phyloP scores from a whole-genome alignment of 2,329 filamentous ascomycete species.

The Penicillium sp. region DNA sequence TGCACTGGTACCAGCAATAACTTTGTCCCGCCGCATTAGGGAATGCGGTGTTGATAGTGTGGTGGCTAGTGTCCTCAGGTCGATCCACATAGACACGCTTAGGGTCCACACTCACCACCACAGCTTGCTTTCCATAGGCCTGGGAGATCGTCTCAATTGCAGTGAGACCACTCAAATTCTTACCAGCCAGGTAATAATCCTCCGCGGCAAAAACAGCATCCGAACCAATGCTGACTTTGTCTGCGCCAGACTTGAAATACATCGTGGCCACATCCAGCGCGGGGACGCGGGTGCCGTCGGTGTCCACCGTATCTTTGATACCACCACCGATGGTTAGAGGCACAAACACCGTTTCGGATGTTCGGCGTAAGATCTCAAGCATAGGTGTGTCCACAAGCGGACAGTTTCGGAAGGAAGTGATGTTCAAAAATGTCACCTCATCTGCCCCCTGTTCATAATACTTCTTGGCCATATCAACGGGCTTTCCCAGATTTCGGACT shows the following conservation, averaged over 20 bases:
- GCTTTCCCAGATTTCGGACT: constrained; percentile 94
- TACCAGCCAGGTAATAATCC: constrained; percentile 74
- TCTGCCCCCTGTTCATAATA: constrained; percentile 98
- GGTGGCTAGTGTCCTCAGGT: constrained; percentile 68
- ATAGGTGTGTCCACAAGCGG: constrained; percentile 90
- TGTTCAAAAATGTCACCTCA: constrained; percentile 97
- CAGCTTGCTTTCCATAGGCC: constrained; percentile 94
- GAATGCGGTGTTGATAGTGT: constrained; percentile 69
- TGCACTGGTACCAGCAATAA: constrained; percentile 97
- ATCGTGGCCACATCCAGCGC: constrained; percentile 91
- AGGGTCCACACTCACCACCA: constrained; percentile 93
- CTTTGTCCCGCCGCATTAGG: constrained; percentile 74
- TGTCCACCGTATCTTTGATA: constrained; percentile 88
- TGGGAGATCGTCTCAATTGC: constrained; percentile 93
- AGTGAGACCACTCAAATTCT: constrained; percentile 72
- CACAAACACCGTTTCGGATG: constrained; percentile 91
- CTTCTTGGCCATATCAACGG: constrained; percentile 86
- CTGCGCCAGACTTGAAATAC: constrained; percentile 96
- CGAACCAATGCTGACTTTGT: constrained; percentile 96
- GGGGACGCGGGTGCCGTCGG: constrained; percentile 80
- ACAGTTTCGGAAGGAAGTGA: constrained; percentile 95
- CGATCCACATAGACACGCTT: constrained; percentile 80
- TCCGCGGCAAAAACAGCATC: constrained; percentile 93
- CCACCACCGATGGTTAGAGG: constrained; percentile 94
- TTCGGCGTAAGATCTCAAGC: constrained; percentile 85